Evolutionary conservation across 1,284 basidiomycete genomes (phyloP).

Genomic region (Austroboletus olivaceoglutinosus): DNA sequence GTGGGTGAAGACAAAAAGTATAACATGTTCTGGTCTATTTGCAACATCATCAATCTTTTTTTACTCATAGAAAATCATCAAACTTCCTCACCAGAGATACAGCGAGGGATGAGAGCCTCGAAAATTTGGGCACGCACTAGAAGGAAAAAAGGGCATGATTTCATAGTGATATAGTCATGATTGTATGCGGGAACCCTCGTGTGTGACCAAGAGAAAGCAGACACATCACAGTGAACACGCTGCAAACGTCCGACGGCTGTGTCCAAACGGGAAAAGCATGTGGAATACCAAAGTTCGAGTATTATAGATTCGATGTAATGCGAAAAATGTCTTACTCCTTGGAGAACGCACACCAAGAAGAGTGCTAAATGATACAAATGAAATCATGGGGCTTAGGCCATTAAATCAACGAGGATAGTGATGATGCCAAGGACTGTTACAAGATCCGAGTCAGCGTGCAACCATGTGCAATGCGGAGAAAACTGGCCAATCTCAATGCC

Average conservation of each 20-base stretch:
- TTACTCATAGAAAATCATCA: conserved; percentile 3
- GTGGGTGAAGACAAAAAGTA: conserved; percentile 1
- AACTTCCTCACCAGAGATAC: conserved; percentile 6
- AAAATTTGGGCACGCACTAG: not conserved
- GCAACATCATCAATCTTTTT: conserved; percentile 2
- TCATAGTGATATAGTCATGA: not conserved
- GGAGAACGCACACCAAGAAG: conserved; percentile 1
- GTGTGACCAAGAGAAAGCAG: not conserved
- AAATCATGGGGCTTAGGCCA: conserved; percentile 30
- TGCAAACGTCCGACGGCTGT: not conserved
- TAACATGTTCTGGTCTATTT: not conserved
- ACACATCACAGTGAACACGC: not conserved
- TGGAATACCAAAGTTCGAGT: conserved; percentile 2
- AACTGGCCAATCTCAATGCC: conserved; percentile 78
- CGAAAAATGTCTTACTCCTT: conserved; percentile 5
- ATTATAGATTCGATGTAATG: conserved; percentile 8
- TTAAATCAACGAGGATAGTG: conserved; percentile 70
- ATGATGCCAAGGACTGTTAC: conserved; percentile 62
- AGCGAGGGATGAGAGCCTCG: not conserved
- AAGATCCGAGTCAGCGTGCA: conserved; percentile 3
- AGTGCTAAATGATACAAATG: conserved; percentile 11
- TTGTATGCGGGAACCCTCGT: not conserved
- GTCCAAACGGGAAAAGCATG: not conserved
- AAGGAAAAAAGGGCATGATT: not conserved
- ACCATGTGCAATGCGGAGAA: not conserved